Percentiles rank a stretch among this genome's conserved stretches.
Evolutionary conservation across 495 filamentous ascomycete species (phyloP).

Genomic region (Xylaria scruposa): DNA sequence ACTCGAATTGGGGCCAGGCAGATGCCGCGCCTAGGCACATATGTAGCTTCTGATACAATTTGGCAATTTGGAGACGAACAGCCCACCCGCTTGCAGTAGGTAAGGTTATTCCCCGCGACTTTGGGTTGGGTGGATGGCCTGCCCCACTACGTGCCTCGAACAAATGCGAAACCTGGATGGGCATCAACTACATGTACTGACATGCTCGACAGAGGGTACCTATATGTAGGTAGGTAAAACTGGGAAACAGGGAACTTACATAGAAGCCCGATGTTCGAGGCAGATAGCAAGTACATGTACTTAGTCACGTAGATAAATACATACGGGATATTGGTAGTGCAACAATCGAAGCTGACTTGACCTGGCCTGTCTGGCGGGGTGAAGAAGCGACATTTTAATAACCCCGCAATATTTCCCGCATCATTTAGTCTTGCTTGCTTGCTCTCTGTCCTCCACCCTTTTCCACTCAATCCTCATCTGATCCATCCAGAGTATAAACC

Average conservation of each 20-base stretch:
- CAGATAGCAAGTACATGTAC: not conserved
- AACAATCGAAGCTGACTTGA: not conserved
- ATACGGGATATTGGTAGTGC: not conserved
- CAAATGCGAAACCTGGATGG: not conserved
- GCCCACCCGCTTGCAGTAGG: constrained; percentile 9
- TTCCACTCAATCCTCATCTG: constrained; percentile 3
- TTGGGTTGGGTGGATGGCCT: not conserved
- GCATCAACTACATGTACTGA: not conserved
- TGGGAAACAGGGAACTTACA: not conserved
- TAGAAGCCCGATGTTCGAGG: not conserved
- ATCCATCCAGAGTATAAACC: constrained; percentile 16
- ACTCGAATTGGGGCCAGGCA: not conserved
- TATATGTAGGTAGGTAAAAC: not conserved
- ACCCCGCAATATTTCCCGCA: constrained; percentile 25
- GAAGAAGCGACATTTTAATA: constrained; percentile 10
- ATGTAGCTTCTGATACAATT: constrained; percentile 12
- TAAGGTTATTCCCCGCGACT: not conserved
- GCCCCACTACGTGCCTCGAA: not conserved
- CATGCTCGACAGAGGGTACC: not conserved
- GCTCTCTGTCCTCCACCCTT: constrained; percentile 33
- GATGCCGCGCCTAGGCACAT: not conserved
- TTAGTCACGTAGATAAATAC: not conserved
- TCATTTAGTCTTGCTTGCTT: constrained; percentile 16
- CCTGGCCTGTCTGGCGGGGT: constrained; percentile 11
- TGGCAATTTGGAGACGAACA: not conserved